Base-by-base conservation (phyloP, 1,284 basidiomycete species). In the Taiwanofungus camphoratus region DNA sequence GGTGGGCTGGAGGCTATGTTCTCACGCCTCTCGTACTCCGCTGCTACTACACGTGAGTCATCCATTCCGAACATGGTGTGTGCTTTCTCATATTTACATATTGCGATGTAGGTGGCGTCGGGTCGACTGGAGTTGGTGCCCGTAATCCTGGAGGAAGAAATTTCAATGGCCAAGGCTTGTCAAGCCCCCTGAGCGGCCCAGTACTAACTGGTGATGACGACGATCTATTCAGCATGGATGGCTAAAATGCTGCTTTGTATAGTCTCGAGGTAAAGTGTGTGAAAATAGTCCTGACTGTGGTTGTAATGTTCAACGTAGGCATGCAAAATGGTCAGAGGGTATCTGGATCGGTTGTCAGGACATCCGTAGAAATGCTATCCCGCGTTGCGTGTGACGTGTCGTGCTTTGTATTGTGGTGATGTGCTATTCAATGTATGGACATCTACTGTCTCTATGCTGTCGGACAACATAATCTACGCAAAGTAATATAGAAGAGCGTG, bases 211-310 rank as follows among this genome's bases (percentile, higher is more conserved):
- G 67, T 22, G 76, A 83, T 50, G 82, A 84, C 53, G 78, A 79
- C 51, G 77, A 77, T 38, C 60, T 86, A 54, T 85, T 85, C 57
- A 69, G 68, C 52, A 79, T 86, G 78, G 82, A 85, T 51, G 70
- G 70, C 22, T 71, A 52, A 61, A 12, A 39, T n/a, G 21, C n/a
- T 29, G n/a, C 26, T 8, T 9, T 29, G 26, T 29, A n/a, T n/a
- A n/a, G n/a, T n/a, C n/a, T n/a, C n/a, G n/a, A n/a, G n/a, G n/a
- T n/a, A n/a, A n/a, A n/a, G n/a, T n/a, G n/a, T n/a, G n/a, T n/a
- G n/a, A n/a, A n/a, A n/a, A n/a, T n/a, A n/a, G n/a, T n/a, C n/a
- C n/a, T n/a, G n/a, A n/a, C n/a, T n/a, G n/a, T n/a, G n/a, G n/a
- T n/a, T n/a, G n/a, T n/a, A n/a, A n/a, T n/a, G n/a, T n/a, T n/a